Percentiles rank a stretch among this genome's conserved stretches.
Evolutionary conservation across 805 yeast genomes (phyloP).

Genomic region (Metschnikowia colocasiae): DNA sequence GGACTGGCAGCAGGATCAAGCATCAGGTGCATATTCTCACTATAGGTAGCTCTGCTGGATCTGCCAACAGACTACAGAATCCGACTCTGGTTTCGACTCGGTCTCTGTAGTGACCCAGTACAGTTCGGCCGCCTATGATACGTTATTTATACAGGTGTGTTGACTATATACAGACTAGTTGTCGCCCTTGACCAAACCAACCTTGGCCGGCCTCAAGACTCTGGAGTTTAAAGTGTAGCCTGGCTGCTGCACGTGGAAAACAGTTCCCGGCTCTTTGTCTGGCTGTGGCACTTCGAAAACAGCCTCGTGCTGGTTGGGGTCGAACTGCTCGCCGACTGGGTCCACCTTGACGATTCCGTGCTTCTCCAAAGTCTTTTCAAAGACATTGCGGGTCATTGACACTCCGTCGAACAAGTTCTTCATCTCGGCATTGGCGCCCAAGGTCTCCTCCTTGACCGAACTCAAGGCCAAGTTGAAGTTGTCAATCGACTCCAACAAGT

Average conservation of each 20-base stretch:
- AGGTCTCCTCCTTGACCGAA: slow-evolving; percentile 63
- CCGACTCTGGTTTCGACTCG: too few species aligned
- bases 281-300: slow-evolving; percentile 84
- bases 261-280: slow-evolving; percentile 87
- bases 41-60: too few species aligned
- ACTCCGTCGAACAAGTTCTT: slow-evolving; percentile 82
- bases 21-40: too few species aligned
- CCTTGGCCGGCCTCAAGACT: slow-evolving; percentile 93
- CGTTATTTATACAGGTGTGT: slow-evolving; percentile 2
- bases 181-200: slow-evolving; percentile 75
- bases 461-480: slow-evolving; percentile 83
- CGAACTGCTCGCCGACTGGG: slow-evolving; percentile 81
- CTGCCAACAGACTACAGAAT: too few species aligned
- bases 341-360: slow-evolving; percentile 81
- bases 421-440: slow-evolving; percentile 43
- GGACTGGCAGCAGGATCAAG: too few species aligned
- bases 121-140: too few species aligned
- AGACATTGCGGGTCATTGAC: slow-evolving; percentile 80
- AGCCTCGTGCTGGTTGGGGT: slow-evolving; percentile 92
- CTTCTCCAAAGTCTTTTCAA: slow-evolving; percentile 74
- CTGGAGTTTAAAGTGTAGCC: slow-evolving; percentile 85
- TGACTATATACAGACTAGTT: slow-evolving; percentile 11
- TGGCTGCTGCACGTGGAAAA: slow-evolving; percentile 86
- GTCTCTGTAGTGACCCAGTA: too few species aligned
- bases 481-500: slow-evolving; percentile 82